Conservation (phyloP, 306 rosid species). For the Clitoria ternatea region DNA sequence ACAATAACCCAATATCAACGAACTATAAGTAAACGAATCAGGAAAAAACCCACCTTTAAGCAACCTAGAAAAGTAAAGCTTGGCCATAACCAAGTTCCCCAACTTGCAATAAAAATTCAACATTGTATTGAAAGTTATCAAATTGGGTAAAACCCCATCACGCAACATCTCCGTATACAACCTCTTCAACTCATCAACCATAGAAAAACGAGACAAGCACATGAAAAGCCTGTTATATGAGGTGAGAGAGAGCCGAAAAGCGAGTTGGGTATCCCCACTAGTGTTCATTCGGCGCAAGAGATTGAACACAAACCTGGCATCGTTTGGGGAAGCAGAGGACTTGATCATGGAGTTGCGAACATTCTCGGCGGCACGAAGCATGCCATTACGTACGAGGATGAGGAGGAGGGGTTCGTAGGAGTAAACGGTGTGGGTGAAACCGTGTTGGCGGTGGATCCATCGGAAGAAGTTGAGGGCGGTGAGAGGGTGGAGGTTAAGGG, state of each 20-base stretch:
- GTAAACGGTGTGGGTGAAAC: slow-evolving; percentile 45
- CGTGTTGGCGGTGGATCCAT: slow-evolving; percentile 47
- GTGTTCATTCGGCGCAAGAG: slow-evolving; percentile 41
- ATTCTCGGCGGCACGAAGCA: slow-evolving; percentile 53
- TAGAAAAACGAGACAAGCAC: slow-evolving; percentile 41
- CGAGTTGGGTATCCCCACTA: slow-evolving; percentile 4
- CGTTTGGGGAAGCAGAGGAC: slow-evolving; percentile 32
- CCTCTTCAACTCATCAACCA: slow-evolving; percentile 50
- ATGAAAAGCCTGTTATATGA: slow-evolving; percentile 60
- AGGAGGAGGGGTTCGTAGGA: slow-evolving; percentile 49
- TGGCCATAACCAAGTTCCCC: slow-evolving; percentile 57
- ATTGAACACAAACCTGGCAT: slow-evolving; percentile 44
- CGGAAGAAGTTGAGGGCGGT: slow-evolving; percentile 65
- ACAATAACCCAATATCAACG: slow-evolving; percentile 81
- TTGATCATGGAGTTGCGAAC: slow-evolving; percentile 62
- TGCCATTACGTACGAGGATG: slow-evolving; percentile 50
- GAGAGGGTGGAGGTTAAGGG: slow-evolving; percentile 51
- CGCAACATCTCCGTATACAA: slow-evolving; percentile 56
- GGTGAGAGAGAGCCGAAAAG: slow-evolving; percentile 55
- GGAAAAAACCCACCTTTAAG: slow-evolving; percentile 48
- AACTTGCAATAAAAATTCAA: slow-evolving; percentile 62
- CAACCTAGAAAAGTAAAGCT: slow-evolving; percentile 41
- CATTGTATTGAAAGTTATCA: slow-evolving; percentile 60
- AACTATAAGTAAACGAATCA: slow-evolving; percentile 60
- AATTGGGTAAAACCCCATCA: slow-evolving; percentile 46